phyloP scores from a whole-genome alignment of 2,329 filamentous ascomycete genomes.

The Neoarthrinium moseri region DNA sequence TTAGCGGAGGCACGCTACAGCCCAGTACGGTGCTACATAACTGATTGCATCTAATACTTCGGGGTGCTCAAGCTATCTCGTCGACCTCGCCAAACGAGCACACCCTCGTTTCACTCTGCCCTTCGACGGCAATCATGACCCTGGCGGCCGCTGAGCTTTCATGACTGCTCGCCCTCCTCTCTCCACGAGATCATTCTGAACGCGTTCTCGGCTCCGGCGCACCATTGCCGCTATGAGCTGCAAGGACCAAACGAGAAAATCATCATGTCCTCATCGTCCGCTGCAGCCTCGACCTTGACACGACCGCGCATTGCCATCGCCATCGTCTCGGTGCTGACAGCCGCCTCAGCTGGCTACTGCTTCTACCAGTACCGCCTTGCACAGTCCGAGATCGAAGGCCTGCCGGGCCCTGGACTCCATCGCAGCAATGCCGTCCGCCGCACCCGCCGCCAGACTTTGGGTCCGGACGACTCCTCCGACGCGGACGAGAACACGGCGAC shows the following conservation, averaged over 20 bases:
- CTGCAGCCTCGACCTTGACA: conserved; percentile 53
- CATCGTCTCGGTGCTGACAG: conserved; percentile 53
- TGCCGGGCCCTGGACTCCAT: conserved; percentile 45
- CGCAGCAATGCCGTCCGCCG: conserved; percentile 68
- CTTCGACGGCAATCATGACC: neutral
- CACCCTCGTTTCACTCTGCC: too few relatives aligned
- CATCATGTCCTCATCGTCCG: conserved; percentile 47
- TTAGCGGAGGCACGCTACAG: too few relatives aligned
- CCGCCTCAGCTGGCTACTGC: conserved; percentile 57
- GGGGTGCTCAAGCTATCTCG: too few relatives aligned
- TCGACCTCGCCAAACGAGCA: too few relatives aligned
- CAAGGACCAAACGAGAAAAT: neutral
- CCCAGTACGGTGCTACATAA: too few relatives aligned
- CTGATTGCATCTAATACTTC: too few relatives aligned
- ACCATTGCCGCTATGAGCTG: conserved; percentile 6
- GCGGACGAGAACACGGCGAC: conserved; percentile 43
- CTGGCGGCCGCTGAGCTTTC: neutral
- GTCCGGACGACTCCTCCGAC: conserved; percentile 33
- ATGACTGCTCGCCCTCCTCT: too few relatives aligned
- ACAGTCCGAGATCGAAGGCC: conserved; percentile 21
- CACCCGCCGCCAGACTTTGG: conserved; percentile 34
- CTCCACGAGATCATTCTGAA: too few relatives aligned
- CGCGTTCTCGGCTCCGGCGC: too few relatives aligned
- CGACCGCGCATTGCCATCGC: conserved; percentile 56
- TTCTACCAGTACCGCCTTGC: conserved; percentile 42